Conservation (phyloP, 441 rosid species). For the Brassica hybrid region DNA sequence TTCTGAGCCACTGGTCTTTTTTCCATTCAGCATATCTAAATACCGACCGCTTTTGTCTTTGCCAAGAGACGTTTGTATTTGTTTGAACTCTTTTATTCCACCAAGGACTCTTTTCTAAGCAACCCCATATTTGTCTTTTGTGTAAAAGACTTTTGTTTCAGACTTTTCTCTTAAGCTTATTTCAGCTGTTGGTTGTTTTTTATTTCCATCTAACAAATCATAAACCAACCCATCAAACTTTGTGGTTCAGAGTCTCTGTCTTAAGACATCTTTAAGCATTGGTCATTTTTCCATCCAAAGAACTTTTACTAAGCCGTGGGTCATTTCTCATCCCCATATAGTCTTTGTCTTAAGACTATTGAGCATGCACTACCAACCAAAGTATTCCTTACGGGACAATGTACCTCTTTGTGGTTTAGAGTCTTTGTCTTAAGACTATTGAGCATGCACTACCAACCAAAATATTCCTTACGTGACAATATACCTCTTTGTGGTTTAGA, state of each 20-base stretch:
- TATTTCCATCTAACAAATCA: not conserved
- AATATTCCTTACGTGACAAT: not conserved
- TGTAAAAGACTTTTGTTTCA: too few species aligned
- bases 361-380: too few species aligned
- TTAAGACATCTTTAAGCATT: not conserved
- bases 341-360: not conserved
- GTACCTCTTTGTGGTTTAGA: too few species aligned
- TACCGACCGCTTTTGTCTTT: not conserved
- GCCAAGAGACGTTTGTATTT: not conserved
- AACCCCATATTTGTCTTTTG: not conserved
- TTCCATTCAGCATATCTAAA: not conserved
- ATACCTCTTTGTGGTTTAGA: too few species aligned
- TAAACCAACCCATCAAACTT: not conserved
- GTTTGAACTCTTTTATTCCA: not conserved
- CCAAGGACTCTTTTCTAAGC: not conserved
- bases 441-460: not conserved
- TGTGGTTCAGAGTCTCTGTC: not conserved
- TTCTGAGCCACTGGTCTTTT: not conserved
- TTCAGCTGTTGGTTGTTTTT: not conserved
- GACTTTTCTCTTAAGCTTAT: too few species aligned
- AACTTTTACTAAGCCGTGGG: not conserved
- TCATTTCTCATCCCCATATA: not conserved
- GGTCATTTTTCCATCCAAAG: not conserved
- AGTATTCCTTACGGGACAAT: too few species aligned
- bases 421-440: too few species aligned